Base-by-base conservation (phyloP, 1,284 basidiomycete genomes). In the Ceratorhiza oryzae-sativae region DNA sequence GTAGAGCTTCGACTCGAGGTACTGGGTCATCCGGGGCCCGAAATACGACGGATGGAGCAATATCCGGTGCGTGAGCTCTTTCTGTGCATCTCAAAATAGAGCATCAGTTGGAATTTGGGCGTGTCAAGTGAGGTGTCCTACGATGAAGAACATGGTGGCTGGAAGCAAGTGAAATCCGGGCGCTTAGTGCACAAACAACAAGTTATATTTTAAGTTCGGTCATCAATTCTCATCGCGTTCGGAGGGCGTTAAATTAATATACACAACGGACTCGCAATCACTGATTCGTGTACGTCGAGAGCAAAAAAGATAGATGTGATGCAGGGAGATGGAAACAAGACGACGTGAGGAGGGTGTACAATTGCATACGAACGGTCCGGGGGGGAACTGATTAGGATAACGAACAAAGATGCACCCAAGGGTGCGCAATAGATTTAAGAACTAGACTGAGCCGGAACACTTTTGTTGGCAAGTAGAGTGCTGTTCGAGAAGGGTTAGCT, bases 1-100 rank as follows among this genome's bases (percentile, higher is more conserved):
- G 79, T 96, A 95, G 27, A 99, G 87, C 81, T 98, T 97, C 71
- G 91, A 90, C 79, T 94, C 90, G 73, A 99, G 88, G 82, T 94
- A 97, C 76, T 93, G 91, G 73, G 94, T 87, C 88, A 98, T 95
- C 74, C 93, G 91, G 5, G 97, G 94, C 15, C 97, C 97, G 80
- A 98, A 99, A 83, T 97, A 99, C 25, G 96, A 98, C 15, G 97
- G 97, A 80, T 98, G 97, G 30, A 99, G 87, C 65, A 96, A 89
- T 79, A 98, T 97, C 4, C 94, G 95, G 81, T 98, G 95, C 32
- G 93, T 94, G 36, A 98, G 87, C 79, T 95, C 91, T 87, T 97
- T 97, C 94, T 96, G 79, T 36, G 61, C 15, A 56, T 58, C 15
- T 60, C n/a, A 71, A n/a, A 63, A 34, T 53, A 36, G 32, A 27